These are phyloP conservation scores for Phytopythium litorale DNA, from an alignment of 352 stramenopile genomes.

Conservation along the genomic window DNA sequence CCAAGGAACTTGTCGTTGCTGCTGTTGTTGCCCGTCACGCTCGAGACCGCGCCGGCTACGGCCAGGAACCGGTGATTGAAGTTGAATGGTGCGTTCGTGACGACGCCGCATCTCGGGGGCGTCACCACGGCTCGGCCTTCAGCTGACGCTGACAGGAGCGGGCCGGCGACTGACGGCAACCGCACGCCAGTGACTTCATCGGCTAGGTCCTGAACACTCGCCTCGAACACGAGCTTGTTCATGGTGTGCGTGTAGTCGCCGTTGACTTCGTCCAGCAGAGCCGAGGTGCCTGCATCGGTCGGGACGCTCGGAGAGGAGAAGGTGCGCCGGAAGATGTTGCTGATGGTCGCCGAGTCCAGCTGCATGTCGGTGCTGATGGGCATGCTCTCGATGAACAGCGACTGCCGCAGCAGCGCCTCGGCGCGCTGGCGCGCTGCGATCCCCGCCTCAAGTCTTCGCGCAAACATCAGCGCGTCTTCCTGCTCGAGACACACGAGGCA, in stretches of 20 bases:
- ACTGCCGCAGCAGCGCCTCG: constrained; percentile 56
- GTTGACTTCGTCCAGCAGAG: constrained; percentile 88
- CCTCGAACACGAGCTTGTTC: constrained; percentile 92
- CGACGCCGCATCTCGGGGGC: constrained; percentile 33
- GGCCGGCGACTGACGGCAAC: constrained; percentile 15
- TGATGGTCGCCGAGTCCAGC: constrained; percentile 64
- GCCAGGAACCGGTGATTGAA: constrained; percentile 66
- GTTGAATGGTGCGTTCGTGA: constrained; percentile 49
- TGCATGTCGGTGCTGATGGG: constrained; percentile 60
- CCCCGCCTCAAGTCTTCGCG: constrained; percentile 31
- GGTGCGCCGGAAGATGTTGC: constrained; percentile 67
- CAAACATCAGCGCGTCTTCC: constrained; percentile 47
- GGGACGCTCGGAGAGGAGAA: constrained; percentile 54
- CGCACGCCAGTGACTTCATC: constrained; percentile 52
- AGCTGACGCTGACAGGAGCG: neutral
- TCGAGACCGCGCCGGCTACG: constrained; percentile 21
- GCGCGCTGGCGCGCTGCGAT: constrained; percentile 49
- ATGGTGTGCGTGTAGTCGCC: constrained; percentile 90
- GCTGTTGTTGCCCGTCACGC: neutral
- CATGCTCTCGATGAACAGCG: constrained; percentile 76
- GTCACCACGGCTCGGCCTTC: neutral
- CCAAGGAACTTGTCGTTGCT: constrained; percentile 65
- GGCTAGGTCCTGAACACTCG: constrained; percentile 56
- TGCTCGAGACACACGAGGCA: constrained; percentile 62
- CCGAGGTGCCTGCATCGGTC: constrained; percentile 48